A percentile compares a stretch with the other conserved stretches of the same genome.
These are phyloP conservation scores for Epichloe elymi DNA, from an alignment of 2,329 filamentous ascomycete genomes.

Conservation along the genomic window DNA sequence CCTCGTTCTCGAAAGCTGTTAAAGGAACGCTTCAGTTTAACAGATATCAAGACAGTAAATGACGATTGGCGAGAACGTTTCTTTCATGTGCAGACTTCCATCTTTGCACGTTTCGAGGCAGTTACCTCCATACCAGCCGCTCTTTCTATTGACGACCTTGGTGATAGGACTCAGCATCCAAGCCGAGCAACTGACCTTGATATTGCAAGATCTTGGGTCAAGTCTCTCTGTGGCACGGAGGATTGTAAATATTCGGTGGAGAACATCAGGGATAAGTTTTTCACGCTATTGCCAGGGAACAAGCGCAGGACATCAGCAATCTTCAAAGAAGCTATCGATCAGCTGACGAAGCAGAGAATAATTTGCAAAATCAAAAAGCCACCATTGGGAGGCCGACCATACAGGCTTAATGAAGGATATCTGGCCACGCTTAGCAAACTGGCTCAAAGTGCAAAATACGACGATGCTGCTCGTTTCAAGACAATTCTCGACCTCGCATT, in stretches of 20 bases:
- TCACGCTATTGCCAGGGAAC: slow-evolving; percentile 30
- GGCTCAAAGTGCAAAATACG: slow-evolving; percentile 39
- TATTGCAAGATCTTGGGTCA: slow-evolving; percentile 45
- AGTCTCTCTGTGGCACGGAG: slow-evolving; percentile 42
- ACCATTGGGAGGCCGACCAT: slow-evolving; percentile 45
- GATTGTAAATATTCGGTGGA: slow-evolving; percentile 34
- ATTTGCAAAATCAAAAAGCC: slow-evolving; percentile 48
- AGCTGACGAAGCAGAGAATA: slow-evolving; percentile 37
- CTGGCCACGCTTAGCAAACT: slow-evolving; percentile 42
- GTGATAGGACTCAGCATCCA: background rate
- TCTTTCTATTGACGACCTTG: slow-evolving; percentile 12
- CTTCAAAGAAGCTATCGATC: slow-evolving; percentile 34
- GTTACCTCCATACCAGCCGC: slow-evolving; percentile 34
- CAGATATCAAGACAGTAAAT: slow-evolving; percentile 18
- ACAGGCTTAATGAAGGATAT: slow-evolving; percentile 48
- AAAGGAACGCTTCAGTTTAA: slow-evolving; percentile 27
- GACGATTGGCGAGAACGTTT: slow-evolving; percentile 44
- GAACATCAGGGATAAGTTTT: slow-evolving; percentile 36
- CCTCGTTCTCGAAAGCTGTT: slow-evolving; percentile 34
- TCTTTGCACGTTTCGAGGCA: slow-evolving; percentile 44
- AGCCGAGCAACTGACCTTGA: slow-evolving; percentile 18
- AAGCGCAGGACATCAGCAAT: slow-evolving; percentile 27
- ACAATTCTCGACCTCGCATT: slow-evolving; percentile 44
- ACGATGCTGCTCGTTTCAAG: slow-evolving; percentile 48
- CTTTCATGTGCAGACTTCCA: slow-evolving; percentile 38